phyloP scores from a whole-genome alignment of 495 filamentous ascomycete genomes.

The Astrothelium subdiscretum region DNA sequence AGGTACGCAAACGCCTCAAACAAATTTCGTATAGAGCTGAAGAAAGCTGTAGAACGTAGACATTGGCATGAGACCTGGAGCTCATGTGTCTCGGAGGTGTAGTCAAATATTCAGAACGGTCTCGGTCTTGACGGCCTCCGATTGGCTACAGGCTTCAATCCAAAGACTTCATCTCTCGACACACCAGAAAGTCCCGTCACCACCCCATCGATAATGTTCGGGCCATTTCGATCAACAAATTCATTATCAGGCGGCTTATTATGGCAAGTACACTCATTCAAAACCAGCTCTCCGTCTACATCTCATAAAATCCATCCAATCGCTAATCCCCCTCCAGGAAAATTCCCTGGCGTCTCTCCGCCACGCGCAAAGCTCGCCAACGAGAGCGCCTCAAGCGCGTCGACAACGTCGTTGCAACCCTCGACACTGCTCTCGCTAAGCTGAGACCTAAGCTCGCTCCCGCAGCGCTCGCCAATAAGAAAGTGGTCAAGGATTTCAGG shows the following conservation, averaged over 20 bases:
- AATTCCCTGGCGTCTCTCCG: constrained; percentile 91
- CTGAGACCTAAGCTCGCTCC: background rate
- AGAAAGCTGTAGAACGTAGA: no score
- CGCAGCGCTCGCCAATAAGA: background rate
- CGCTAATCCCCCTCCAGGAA: constrained; percentile 54
- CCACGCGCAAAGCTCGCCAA: constrained; percentile 80
- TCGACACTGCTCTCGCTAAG: constrained; percentile 54
- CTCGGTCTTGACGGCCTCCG: background rate
- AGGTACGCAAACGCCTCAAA: background rate
- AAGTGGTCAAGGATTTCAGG: background rate
- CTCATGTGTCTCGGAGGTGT: background rate
- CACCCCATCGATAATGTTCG: constrained; percentile 47
- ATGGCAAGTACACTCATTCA: constrained; percentile 19
- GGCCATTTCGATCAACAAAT: constrained; percentile 67
- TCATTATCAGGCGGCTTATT: constrained; percentile 56
- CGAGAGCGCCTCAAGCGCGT: constrained; percentile 75
- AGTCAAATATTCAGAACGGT: background rate
- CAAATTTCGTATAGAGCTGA: background rate
- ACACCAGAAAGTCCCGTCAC: background rate
- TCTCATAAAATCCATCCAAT: background rate
- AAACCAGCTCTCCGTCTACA: background rate
- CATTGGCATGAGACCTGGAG: no score
- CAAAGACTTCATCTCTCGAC: background rate
- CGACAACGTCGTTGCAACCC: constrained; percentile 64
- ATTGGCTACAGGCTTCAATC: background rate